phyloP scores from a whole-genome alignment of 1,284 basidiomycete genomes.

The Cutaneotrichosporon sp. region DNA sequence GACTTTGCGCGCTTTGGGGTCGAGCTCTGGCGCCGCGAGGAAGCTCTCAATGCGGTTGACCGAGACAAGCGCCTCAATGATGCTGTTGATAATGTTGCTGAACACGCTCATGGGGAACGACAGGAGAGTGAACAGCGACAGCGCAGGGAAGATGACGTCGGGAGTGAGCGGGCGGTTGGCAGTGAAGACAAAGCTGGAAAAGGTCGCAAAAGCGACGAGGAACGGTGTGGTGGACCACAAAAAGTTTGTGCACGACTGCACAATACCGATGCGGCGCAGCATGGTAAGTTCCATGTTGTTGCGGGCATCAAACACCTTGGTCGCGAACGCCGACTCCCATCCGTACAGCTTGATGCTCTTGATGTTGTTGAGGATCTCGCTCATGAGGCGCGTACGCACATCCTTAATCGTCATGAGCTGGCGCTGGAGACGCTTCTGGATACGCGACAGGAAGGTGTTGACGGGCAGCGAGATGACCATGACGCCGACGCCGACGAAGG shows the following conservation, averaged over 20 bases:
- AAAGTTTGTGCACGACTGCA: conserved; percentile 48
- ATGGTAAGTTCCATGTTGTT: conserved; percentile 79
- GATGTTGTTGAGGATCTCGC: conserved; percentile 73
- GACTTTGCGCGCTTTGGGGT: conserved; percentile 62
- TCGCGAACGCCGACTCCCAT: conserved; percentile 75
- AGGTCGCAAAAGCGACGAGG: conserved; percentile 78
- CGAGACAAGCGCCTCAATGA: conserved; percentile 67
- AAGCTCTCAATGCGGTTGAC: conserved; percentile 73
- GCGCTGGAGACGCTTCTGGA: conserved; percentile 74
- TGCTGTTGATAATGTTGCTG: conserved; percentile 47
- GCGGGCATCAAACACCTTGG: conserved; percentile 65
- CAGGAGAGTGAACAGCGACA: conserved; percentile 87
- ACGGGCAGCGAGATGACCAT: conserved; percentile 76
- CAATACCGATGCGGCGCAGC: conserved; percentile 72
- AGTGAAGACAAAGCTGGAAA: conserved; percentile 70
- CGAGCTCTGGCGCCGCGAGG: conserved; percentile 72
- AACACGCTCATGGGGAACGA: conserved; percentile 76
- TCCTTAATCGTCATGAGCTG: conserved; percentile 85
- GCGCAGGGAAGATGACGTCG: conserved; percentile 89
- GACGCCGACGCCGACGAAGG: conserved; percentile 85
- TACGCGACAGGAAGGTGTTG: conserved; percentile 69
- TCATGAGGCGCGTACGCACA: conserved; percentile 53
- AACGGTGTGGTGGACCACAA: conserved; percentile 48
- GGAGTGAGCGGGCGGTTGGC: conserved; percentile 71
- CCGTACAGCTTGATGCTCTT: conserved; percentile 60